Percentiles rank a stretch among this genome's conserved stretches.
These are phyloP conservation scores for Oxalis stricta DNA, from an alignment of 441 rosid genomes.

Conservation along the genomic window DNA sequence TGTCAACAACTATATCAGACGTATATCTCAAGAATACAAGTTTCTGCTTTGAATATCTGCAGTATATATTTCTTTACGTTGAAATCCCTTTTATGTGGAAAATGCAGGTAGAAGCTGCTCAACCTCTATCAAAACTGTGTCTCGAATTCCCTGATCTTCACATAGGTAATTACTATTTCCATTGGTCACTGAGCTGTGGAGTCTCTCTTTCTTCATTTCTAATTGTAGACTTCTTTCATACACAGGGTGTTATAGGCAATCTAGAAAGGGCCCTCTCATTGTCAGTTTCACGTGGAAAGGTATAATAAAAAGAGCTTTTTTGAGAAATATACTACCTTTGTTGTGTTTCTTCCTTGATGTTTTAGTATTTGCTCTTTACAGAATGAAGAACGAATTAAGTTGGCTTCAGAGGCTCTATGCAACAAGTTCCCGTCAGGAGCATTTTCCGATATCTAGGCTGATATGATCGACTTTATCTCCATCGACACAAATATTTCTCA, in stretches of 20 bases:
- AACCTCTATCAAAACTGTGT: conserved; percentile 67
- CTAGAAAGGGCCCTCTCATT: conserved; percentile 56
- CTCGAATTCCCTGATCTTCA: conserved; percentile 75
- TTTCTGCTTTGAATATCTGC: background rate
- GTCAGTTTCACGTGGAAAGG: conserved; percentile 76
- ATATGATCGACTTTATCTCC: background rate
- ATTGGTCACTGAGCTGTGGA: background rate
- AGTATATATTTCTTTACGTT: no score
- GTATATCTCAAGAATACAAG: conserved; percentile 24
- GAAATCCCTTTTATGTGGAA: no score
- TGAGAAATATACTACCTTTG: background rate
- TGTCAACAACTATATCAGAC: conserved; percentile 46
- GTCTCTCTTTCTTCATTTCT: conserved; percentile 8
- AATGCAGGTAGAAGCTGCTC: conserved; percentile 73
- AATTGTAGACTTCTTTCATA: conserved; percentile 8
- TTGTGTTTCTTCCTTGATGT: no score
- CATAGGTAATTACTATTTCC: conserved; percentile 35
- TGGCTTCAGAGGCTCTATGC: conserved; percentile 40
- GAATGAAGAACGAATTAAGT: conserved; percentile 39
- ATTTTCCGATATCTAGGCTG: conserved; percentile 22
- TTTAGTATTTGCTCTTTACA: conserved; percentile 29
- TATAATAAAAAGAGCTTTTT: conserved; percentile 18
- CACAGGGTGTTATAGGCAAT: conserved; percentile 65
- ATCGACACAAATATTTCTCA: no score
- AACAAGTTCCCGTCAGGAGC: conserved; percentile 40